phyloP scores from a whole-genome alignment of 2,329 filamentous ascomycete species.

The Talaromyces sp. region DNA sequence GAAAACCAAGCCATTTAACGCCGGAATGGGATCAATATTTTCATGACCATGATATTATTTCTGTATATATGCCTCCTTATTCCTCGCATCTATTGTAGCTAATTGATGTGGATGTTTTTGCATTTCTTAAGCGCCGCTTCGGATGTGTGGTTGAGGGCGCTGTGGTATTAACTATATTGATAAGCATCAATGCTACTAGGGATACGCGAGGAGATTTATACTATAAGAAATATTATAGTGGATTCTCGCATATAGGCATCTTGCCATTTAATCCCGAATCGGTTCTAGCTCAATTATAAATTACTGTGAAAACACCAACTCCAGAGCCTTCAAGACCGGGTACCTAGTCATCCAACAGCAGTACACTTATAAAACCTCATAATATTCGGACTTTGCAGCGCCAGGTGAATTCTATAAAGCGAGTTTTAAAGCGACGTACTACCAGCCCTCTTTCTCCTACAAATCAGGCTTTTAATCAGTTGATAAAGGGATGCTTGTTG shows the following conservation, averaged over 20 bases:
- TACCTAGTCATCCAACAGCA: background rate
- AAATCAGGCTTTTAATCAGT: background rate
- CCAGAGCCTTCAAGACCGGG: background rate
- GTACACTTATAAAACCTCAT: background rate
- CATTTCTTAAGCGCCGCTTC: no score
- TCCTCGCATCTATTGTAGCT: no score
- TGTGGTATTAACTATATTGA: no score
- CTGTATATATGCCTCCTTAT: no score
- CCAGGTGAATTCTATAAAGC: background rate
- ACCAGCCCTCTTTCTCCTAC: background rate
- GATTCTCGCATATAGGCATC: background rate
- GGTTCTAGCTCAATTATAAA: slow-evolving; percentile 1
- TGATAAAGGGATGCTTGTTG: background rate
- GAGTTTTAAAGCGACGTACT: background rate
- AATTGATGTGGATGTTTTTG: no score
- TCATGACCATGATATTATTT: no score
- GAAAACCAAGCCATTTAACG: no score
- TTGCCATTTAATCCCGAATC: background rate
- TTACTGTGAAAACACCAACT: background rate
- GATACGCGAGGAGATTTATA: no score
- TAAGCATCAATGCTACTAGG: no score
- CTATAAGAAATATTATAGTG: background rate
- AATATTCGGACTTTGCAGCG: background rate
- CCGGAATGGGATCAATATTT: no score
- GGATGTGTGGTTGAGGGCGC: no score